Base-by-base conservation (phyloP, 2,329 filamentous ascomycete genomes). In the Aspergillus terreus region DNA sequence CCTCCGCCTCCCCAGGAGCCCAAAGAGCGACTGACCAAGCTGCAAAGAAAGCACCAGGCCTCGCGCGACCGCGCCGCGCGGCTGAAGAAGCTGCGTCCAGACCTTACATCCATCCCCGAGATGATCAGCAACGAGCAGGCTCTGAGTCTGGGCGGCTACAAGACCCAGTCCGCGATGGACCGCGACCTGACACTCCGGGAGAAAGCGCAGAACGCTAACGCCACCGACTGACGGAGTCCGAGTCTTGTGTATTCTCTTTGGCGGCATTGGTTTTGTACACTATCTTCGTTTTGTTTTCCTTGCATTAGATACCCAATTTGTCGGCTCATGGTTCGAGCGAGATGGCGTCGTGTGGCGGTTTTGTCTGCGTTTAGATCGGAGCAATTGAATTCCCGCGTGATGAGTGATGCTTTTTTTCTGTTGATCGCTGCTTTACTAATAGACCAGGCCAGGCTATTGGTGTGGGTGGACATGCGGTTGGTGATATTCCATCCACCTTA, bases 161-260 rank as follows among this genome's bases (percentile, higher is more conserved):
- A 61, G 32, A 59, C 51, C 19, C 58, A 65, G 46, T 60, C 63
- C 44, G 60, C 65, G 35, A 70, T 70, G 66, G 64, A 69, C 41
- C 59, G 56, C 46, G 67, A 70, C 44, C 57, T 70, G 11, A 49
- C 53, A 2, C 36, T 46, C 12, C 57, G 62, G 27, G 62, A 65
- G 52, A 64, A 62, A 51, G 56, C 47, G 21, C 33, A 61, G 15
- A 46, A 30, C 27, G 44, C 33, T 10, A 38, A 17, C 38, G 17
- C n/a, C 6, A 14, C 15, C 6, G 19, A 42, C 15, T 42, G 11
- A 17, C 11, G 11, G 23, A 11, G 35, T 17, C 15, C 35, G 14
- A 30, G 35, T 15, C 35, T 17, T 38, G 17, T 32, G 25, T 32
- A 41, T 32, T 15, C 23, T 43, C 14, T 40, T 23, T 41, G 14